A percentile compares a stretch with the other conserved stretches of the same genome.
Conservation (phyloP, 768 basidiomycete species). For the Serendipita sp. region DNA sequence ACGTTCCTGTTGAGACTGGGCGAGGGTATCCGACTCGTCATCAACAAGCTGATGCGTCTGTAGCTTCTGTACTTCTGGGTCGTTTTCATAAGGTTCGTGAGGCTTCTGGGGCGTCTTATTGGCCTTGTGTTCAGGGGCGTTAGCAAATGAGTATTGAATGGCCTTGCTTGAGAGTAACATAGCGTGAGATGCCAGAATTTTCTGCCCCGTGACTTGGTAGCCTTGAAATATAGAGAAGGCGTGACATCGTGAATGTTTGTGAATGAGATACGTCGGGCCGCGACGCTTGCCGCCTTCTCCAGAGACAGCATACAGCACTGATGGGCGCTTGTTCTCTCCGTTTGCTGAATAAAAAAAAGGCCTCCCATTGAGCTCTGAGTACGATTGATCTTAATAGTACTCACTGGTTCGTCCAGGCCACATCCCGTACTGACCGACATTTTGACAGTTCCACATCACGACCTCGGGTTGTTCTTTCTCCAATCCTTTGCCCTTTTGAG, state of each 20-base stretch:
- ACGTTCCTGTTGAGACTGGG: background rate
- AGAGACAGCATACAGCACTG: background rate
- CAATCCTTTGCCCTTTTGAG: background rate
- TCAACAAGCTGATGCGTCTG: constrained; percentile 2
- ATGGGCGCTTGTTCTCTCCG: background rate
- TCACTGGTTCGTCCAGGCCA: constrained; percentile 1
- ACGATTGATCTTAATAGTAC: background rate
- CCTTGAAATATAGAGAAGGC: constrained; percentile 64
- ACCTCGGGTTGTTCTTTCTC: constrained; percentile 5
- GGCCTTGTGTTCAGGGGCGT: background rate
- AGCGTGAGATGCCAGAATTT: constrained; percentile 18
- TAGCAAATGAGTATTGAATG: constrained; percentile 29
- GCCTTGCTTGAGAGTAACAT: constrained; percentile 57
- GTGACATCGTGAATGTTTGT: constrained; percentile 65
- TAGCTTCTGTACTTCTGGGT: constrained; percentile 1
- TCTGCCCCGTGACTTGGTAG: background rate
- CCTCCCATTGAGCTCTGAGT: background rate
- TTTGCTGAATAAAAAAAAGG: background rate
- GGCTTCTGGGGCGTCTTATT: background rate
- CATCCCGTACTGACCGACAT: constrained; percentile 5
- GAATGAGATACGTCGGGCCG: constrained; percentile 54
- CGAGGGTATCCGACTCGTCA: background rate
- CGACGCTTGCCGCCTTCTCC: constrained; percentile 24
- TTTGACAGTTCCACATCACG: constrained; percentile 4
- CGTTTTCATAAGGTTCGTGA: constrained; percentile 7